Conservation (phyloP, 371 early-diverging fungal genomes). For the Agmasoma carcini region DNA sequence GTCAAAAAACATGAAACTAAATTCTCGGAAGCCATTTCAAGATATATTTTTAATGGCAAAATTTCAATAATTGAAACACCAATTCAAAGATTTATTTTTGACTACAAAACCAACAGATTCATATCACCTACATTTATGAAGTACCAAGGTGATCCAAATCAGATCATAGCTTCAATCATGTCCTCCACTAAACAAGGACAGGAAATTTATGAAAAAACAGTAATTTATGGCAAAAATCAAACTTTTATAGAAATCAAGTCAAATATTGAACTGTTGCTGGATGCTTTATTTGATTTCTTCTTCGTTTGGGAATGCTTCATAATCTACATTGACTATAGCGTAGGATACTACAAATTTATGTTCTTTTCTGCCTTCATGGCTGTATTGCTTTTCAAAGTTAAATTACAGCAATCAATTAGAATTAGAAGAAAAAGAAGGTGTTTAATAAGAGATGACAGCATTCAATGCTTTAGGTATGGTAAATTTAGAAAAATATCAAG, state of each 20-base stretch:
- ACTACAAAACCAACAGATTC: conserved; percentile 1
- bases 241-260: too few relatives aligned
- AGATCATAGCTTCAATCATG: neutral
- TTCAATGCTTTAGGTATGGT: conserved; percentile 29
- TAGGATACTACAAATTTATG: conserved; percentile 45
- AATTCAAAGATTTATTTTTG: neutral
- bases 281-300: conserved; percentile 13
- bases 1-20: neutral
- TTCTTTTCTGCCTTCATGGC: conserved; percentile 35
- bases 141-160: neutral
- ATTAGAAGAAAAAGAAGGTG: conserved; percentile 20
- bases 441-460: conserved; percentile 11
- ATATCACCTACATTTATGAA: neutral
- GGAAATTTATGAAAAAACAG: conserved; percentile 29
- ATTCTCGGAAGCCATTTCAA: neutral
- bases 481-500: conserved; percentile 15
- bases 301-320: conserved; percentile 42
- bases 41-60: neutral
- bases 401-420: too few relatives aligned
- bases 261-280: too few relatives aligned
- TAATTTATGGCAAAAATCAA: conserved; percentile 50
- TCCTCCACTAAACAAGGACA: conserved; percentile 4
- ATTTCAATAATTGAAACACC: conserved; percentile 5
- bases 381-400: conserved; percentile 32
- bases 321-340: conserved; percentile 35